phyloP scores from a whole-genome alignment of 2,329 filamentous ascomycete genomes.

The Aureobasidium vineae region DNA sequence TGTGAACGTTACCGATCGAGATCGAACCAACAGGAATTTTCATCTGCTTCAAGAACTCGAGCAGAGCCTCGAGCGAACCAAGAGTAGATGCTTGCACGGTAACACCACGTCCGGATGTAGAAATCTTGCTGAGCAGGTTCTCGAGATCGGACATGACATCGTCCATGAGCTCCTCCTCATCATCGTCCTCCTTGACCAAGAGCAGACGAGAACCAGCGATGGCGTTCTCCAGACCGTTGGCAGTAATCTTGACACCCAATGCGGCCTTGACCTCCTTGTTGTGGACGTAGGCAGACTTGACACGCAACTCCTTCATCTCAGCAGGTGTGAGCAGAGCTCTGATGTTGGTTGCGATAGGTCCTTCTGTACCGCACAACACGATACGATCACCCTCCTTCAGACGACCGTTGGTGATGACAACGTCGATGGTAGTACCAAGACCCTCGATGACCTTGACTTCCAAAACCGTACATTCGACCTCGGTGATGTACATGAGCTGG shows the following conservation, averaged over 20 bases:
- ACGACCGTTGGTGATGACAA: slow-evolving; percentile 93
- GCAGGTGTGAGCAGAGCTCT: slow-evolving; percentile 90
- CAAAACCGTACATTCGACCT: slow-evolving; percentile 95
- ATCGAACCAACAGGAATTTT: slow-evolving; percentile 99
- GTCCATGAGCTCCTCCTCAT: slow-evolving; percentile 87
- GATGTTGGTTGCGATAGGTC: slow-evolving; percentile 92
- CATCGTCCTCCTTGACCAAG: slow-evolving; percentile 90
- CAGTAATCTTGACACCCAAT: slow-evolving; percentile 97
- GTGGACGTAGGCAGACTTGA: slow-evolving; percentile 96
- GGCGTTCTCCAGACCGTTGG: slow-evolving; percentile 90
- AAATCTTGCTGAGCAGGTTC: slow-evolving; percentile 84
- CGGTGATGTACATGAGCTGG: slow-evolving; percentile 96
- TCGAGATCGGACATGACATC: slow-evolving; percentile 95
- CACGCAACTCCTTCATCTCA: slow-evolving; percentile 86
- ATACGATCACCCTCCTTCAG: slow-evolving; percentile 91
- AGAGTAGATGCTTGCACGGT: slow-evolving; percentile 96
- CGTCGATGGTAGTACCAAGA: slow-evolving; percentile 97
- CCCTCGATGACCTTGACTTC: slow-evolving; percentile 99
- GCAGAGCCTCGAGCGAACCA: slow-evolving; percentile 89
- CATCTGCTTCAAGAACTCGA: slow-evolving; percentile 92
- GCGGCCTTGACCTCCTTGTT: slow-evolving; percentile 99
- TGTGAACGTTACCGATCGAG: slow-evolving; percentile 95
- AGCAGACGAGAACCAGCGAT: slow-evolving; percentile 95
- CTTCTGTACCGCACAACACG: slow-evolving; percentile 94
- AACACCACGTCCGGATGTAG: slow-evolving; percentile 89